Conservation (phyloP, 169 alveolate genomes). For the Eimeria tenella region DNA sequence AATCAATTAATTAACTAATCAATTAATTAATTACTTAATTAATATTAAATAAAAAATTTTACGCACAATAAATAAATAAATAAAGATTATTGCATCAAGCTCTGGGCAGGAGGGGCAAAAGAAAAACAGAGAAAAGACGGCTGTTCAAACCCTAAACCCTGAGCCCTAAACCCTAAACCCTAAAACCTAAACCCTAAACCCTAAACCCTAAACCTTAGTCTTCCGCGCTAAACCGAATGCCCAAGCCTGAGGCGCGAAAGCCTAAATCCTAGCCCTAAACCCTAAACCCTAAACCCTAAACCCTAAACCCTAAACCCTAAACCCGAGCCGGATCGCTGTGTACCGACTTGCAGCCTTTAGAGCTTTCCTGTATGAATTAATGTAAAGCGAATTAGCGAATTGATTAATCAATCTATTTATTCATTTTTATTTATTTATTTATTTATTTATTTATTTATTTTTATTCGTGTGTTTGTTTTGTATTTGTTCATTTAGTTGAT, state of each 20-base stretch:
- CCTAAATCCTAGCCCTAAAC: not conserved
- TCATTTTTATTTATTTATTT: not conserved
- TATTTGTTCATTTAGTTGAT: constrained; percentile 55
- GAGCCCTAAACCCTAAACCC: not conserved
- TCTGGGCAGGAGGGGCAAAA: not conserved
- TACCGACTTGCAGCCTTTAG: not conserved
- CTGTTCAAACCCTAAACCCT: not conserved
- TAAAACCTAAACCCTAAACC: not conserved
- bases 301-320: not conserved
- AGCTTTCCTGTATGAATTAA: not conserved
- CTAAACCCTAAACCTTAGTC: not conserved
- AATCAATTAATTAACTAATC: too few species aligned
- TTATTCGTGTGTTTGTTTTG: constrained; percentile 46
- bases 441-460: not conserved
- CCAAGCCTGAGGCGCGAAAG: not conserved
- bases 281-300: not conserved
- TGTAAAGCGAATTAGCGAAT: too few species aligned
- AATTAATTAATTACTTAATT: not conserved
- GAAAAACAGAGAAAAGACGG: not conserved
- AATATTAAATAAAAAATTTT: not conserved
- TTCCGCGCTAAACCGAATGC: not conserved
- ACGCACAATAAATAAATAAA: too few species aligned
- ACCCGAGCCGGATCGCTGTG: not conserved
- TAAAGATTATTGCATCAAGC: not conserved
- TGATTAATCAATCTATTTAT: not conserved